Evolutionary conservation across 768 basidiomycete species (phyloP), one percentile per base, ranked within the genome.

Genomic region (Holtermannia corniformis): DNA sequence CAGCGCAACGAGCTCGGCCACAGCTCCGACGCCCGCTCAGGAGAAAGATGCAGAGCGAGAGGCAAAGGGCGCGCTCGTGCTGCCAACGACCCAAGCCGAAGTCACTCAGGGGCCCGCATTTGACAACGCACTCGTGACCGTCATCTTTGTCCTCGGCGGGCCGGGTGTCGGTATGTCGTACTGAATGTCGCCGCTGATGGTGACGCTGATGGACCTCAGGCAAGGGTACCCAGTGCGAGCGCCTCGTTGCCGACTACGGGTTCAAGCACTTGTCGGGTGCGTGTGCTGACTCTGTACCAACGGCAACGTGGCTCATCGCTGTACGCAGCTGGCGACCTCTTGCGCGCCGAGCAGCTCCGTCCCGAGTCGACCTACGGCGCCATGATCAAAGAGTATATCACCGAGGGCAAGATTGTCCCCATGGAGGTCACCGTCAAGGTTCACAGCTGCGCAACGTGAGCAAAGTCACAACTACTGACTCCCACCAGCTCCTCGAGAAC

Each of bases 71-170:
- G 24, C 44, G 7, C 42, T 26, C 4, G 22, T 41, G 3, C 42
- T 43, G 53, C 40, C 28, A 11, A 25, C 42, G 28, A 44, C n/a
- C 41, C 41, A 32, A 19, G 37, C 32, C 41, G 42, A 37, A 1
- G 47, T 41, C 28, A 40, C 47, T 2, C 51, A 22, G 21, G 47
- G 46, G 3, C 77, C 78, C 14, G 77, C 76, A 1, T 93, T 95
- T 64, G 82, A 87, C 71, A 72, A 75, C 26, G 67, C 70, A 44
- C 83, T 87, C 58, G 84, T 96, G 63, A 83, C 80, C 16, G 92
- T 99, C 52, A 78, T 97, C 65, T 99, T 87, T 65, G 92, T 97
- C 22, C 83, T 99, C 13, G 95, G 95, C 32, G 95, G 95, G 0
- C 95, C 95, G 19, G 95, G 95, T 47, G 91, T 91, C 63, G 92